Evolutionary conservation across 352 stramenopile genomes (phyloP), one percentile per base, ranked within the genome.

Genomic region (Pythium diclinum): DNA sequence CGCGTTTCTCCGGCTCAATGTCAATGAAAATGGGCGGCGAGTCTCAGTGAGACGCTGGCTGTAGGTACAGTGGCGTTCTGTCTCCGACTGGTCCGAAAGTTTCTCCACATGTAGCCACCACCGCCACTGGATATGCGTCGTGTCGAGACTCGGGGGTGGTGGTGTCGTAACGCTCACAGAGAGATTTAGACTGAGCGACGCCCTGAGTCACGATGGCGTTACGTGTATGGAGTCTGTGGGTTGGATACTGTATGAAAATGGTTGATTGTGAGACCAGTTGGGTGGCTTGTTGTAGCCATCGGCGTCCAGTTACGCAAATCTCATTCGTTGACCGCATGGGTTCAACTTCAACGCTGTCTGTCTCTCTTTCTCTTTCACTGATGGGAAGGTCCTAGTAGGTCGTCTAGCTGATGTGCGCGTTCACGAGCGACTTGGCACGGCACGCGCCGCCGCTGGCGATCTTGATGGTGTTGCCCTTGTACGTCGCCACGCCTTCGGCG

Each of bases 401-500:
- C 17, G 46, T 65, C 74, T 88, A 95, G 61, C 72, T 89, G 61
- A 95, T 93, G 69, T 83, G 83, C 34, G 76, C 82, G 54, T 85
- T 79, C 17, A 64, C 58, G 25, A 96, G 74, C 51, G 79, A 83
- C 75, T 87, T 86, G 59, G 69, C 78, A 9, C 66, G 70, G 63
- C 85, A 94, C 17, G 68, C 63, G 4, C 83, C 86, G 1, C 83
- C 87, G 4, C 76, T 81, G 16, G 84, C 78, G n/a, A 84, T 92
- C 74, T 83, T 78, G 71, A 95, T 85, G 4, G 68, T 61, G 59
- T 83, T 69, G 51, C 79, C 84, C 75, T 93, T 95, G 78, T 88
- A 97, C 32, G 79, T 92, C 47, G 84, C 89, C 34, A 91, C 77
- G 36, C 81, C 75, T 8, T 78, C 66, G 0, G 71, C 84, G 62